Evolutionary conservation across 2,329 filamentous ascomycete genomes (phyloP).

Genomic region (Pseudogymnoascus sp.): DNA sequence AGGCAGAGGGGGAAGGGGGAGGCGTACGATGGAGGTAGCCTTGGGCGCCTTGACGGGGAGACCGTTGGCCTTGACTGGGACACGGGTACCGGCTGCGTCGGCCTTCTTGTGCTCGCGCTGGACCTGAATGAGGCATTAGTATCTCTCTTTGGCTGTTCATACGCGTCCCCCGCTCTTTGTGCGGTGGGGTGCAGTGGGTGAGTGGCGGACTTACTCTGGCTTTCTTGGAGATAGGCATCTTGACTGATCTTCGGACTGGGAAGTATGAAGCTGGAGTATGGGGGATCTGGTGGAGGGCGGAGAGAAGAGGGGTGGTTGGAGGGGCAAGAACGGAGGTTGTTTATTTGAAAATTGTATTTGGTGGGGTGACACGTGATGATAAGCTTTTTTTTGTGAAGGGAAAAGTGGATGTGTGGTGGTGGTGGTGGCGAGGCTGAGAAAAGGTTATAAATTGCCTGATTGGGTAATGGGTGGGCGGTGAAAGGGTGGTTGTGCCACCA

Average conservation of each 20-base stretch:
- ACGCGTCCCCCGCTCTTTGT: background rate
- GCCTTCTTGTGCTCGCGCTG: conserved; percentile 51
- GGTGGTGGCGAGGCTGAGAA: background rate
- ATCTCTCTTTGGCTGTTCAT: background rate
- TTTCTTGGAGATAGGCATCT: conserved; percentile 46
- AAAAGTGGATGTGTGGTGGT: background rate
- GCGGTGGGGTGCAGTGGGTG: background rate
- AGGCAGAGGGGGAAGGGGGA: background rate
- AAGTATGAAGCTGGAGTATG: background rate
- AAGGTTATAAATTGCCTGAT: conserved; percentile 11
- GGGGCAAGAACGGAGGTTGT: background rate
- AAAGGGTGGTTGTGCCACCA: background rate
- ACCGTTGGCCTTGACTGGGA: conserved; percentile 49
- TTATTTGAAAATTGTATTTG: background rate
- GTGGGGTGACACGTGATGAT: conserved; percentile 6
- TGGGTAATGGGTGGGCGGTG: conserved; percentile 11
- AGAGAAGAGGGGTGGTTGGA: background rate
- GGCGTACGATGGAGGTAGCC: conserved; percentile 43
- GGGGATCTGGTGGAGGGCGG: background rate
- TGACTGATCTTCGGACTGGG: conserved; percentile 14
- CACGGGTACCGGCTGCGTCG: conserved; percentile 48
- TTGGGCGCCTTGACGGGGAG: conserved; percentile 49
- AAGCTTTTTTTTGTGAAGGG: conserved; percentile 4
- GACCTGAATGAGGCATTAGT: conserved; percentile 32
- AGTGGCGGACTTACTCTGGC: conserved; percentile 31